Base-by-base conservation (phyloP, 495 filamentous ascomycete species). In the Talaromyces nanjingensis region DNA sequence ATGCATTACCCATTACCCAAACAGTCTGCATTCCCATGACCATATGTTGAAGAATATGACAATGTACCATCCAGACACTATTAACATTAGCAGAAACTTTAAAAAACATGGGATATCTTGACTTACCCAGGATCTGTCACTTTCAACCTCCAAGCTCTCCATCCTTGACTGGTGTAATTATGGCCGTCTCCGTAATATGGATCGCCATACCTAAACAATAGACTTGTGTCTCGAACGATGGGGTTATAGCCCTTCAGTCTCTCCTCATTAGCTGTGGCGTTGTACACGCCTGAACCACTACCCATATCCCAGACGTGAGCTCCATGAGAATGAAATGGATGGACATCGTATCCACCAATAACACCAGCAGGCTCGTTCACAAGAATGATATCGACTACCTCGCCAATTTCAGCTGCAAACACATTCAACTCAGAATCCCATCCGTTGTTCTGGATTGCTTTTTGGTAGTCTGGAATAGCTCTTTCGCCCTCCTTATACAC, bases 41-140 rank as follows among this genome's bases (percentile, higher is more conserved):
- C 77, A 84, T 83, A 70, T 85, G 81, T 66, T 81, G 80, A 60
- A 83, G 70, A 42, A 83, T 80, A 71, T 88, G 86, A 65, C 85
- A 88, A 70, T 88, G 86, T 25, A 86, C 71, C 81, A 87, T 84
- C 85, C 85, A 87, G 16, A 84, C 84, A 3, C 84, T 62, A 24
- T 5, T 0, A 53, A 31, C 1, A 18, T 29, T 4, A 58, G 29
- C 31, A 12, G 14, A 12, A 3, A 33, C 12, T 31, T 6, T 24
- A 31, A 6, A n/a, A 16, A 53, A 33, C 12, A 52, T 24, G 22
- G 31, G 14, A 53, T 45, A 5, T 2, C 27, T 27, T 27, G 27
- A 53, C 60, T 9, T 53, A 62, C 60, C 60, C 83, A 2, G 84
- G 72, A 62, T 83, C 69, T 0, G 69, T 75, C 14, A 84, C 74